phyloP scores from a whole-genome alignment of 805 yeast species.

The Lipomyces anomalus region DNA sequence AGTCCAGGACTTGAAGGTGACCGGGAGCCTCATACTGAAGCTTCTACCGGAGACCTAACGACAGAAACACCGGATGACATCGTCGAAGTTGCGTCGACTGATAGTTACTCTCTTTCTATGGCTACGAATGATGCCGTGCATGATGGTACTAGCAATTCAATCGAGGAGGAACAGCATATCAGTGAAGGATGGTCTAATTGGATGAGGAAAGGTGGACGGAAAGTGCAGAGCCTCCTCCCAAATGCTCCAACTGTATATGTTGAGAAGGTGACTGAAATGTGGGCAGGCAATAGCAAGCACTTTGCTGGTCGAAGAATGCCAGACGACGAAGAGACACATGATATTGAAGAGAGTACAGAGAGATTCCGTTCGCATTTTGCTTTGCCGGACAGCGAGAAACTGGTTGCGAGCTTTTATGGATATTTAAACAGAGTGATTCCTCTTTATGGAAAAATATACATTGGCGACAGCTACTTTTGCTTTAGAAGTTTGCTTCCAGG shows the following conservation, averaged over 20 bases:
- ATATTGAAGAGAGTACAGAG: constrained; percentile 39
- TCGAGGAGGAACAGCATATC: no score
- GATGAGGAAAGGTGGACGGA: constrained; percentile 23
- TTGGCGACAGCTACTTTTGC: constrained; percentile 66
- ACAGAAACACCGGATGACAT: no score
- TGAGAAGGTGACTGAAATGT: constrained; percentile 41
- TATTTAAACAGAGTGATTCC: constrained; percentile 69
- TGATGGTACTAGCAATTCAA: no score
- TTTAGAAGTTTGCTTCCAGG: constrained; percentile 78
- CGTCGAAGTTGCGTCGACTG: no score
- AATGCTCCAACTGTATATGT: constrained; percentile 23
- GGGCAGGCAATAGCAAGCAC: constrained; percentile 60
- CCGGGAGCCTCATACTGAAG: no score
- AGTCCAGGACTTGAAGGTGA: no score
- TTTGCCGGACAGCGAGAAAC: constrained; percentile 43
- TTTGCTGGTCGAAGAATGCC: constrained; percentile 39
- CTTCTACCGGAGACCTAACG: no score
- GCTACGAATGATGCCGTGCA: no score
- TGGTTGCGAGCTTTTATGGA: constrained; percentile 65
- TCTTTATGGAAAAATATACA: constrained; percentile 73
- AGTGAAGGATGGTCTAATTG: constrained; percentile 23
- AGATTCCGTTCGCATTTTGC: constrained; percentile 65
- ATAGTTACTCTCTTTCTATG: no score
- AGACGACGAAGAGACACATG: constrained; percentile 35
- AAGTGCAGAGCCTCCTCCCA: constrained; percentile 18